These are phyloP conservation scores for Orbilia blumenaviensis DNA, from an alignment of 2,329 filamentous ascomycete species.

Conservation along the genomic window DNA sequence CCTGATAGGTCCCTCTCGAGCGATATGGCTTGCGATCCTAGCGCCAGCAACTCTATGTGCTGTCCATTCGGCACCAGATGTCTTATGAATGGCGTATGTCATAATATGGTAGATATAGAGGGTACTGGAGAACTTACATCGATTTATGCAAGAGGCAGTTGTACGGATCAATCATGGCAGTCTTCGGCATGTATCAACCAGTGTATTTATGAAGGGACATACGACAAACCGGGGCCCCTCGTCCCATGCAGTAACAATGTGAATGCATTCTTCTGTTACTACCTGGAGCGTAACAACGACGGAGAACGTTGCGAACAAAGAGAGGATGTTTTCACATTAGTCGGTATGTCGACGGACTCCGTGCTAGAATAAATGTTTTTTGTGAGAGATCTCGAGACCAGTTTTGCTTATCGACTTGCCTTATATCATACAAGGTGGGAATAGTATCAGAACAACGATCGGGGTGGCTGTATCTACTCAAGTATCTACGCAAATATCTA, in stretches of 20 bases:
- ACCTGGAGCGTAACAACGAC: slow-evolving; percentile 11
- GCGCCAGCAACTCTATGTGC: slow-evolving; percentile 16
- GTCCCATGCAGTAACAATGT: slow-evolving; percentile 19
- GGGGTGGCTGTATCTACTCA: slow-evolving; percentile 1
- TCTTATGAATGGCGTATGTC: slow-evolving; percentile 30
- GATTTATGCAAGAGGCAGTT: slow-evolving; percentile 24
- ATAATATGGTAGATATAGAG: neutral
- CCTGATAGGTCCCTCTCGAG: slow-evolving; percentile 13
- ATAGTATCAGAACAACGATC: slow-evolving; percentile 15
- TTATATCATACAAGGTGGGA: neutral
- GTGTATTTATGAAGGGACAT: slow-evolving; percentile 13
- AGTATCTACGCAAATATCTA: neutral
- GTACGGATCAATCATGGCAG: slow-evolving; percentile 30
- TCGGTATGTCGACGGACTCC: neutral
- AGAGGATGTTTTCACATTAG: slow-evolving; percentile 25
- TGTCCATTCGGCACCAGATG: slow-evolving; percentile 10
- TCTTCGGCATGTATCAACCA: slow-evolving; percentile 18
- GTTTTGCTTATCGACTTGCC: neutral
- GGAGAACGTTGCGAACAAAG: slow-evolving; percentile 15
- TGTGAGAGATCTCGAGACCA: neutral
- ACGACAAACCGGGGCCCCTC: slow-evolving; percentile 7
- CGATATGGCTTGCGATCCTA: slow-evolving; percentile 18
- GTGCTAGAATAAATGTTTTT: neutral
- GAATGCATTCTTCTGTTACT: slow-evolving; percentile 29
- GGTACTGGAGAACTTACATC: neutral